Evolutionary conservation across 805 yeast species (phyloP).

Genomic region (Saturnispora ahearnii): DNA sequence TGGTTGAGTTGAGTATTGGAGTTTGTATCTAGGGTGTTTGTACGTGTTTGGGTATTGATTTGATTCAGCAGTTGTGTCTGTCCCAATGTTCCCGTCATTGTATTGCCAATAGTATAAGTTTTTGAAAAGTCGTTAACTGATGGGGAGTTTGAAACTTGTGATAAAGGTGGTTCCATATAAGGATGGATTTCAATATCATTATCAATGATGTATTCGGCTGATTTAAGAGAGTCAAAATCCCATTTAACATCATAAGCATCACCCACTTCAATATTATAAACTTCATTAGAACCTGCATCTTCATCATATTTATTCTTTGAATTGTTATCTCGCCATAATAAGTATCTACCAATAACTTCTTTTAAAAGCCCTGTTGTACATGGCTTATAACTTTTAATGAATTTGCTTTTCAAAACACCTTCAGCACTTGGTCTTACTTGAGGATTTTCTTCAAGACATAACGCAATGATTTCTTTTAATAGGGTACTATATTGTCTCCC

Average conservation of each 20-base stretch:
- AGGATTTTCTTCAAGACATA: slow-evolving; percentile 90
- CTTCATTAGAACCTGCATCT: slow-evolving; percentile 16
- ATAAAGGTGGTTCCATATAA: background rate
- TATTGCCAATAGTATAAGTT: slow-evolving; percentile 15
- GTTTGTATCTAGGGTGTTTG: slow-evolving; percentile 1
- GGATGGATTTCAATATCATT: slow-evolving; percentile 41
- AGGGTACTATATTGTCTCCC: slow-evolving; percentile 72
- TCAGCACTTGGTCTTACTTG: slow-evolving; percentile 83
- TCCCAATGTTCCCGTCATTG: slow-evolving; percentile 15
- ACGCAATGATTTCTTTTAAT: slow-evolving; percentile 80
- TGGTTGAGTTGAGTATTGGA: background rate
- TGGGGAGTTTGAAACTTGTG: slow-evolving; percentile 3
- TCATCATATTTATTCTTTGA: slow-evolving; percentile 44
- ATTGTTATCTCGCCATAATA: slow-evolving; percentile 66
- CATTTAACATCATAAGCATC: slow-evolving; percentile 50
- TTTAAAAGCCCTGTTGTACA: slow-evolving; percentile 52
- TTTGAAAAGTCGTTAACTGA: slow-evolving; percentile 11
- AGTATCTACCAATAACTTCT: slow-evolving; percentile 66
- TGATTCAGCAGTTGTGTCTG: slow-evolving; percentile 7
- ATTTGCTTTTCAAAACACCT: slow-evolving; percentile 65
- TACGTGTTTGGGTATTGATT: slow-evolving; percentile 12
- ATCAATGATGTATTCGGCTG: slow-evolving; percentile 63
- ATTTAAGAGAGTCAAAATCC: slow-evolving; percentile 82
- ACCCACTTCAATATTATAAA: slow-evolving; percentile 19
- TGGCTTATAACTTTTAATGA: slow-evolving; percentile 54